These are phyloP conservation scores for Alternaria sp. DNA, from an alignment of 2,329 filamentous ascomycete genomes.

Conservation along the genomic window DNA sequence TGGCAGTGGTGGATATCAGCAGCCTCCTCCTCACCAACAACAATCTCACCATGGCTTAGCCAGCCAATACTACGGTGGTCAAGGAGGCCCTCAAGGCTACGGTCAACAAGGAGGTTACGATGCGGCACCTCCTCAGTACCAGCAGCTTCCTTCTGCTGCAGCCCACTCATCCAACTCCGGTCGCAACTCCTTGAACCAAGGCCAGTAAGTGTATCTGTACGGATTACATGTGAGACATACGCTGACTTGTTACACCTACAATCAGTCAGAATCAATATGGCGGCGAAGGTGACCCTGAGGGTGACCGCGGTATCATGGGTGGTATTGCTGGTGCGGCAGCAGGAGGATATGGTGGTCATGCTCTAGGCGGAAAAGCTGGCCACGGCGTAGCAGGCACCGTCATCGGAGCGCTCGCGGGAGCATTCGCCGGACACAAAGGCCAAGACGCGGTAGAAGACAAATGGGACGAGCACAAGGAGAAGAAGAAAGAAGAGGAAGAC, in stretches of 20 bases:
- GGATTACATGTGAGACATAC: not conserved
- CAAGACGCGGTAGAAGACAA: constrained; percentile 35
- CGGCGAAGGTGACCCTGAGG: constrained; percentile 31
- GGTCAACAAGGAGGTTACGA: constrained; percentile 19
- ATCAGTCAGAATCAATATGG: constrained; percentile 28
- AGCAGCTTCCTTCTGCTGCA: constrained; percentile 32
- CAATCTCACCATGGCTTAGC: constrained; percentile 17
- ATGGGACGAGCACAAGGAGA: constrained; percentile 39
- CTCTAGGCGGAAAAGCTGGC: constrained; percentile 35
- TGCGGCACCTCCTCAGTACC: constrained; percentile 14
- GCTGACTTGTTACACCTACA: not conserved
- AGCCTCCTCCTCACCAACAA: constrained; percentile 10
- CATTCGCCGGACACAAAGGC: constrained; percentile 34
- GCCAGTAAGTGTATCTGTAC: constrained; percentile 2
- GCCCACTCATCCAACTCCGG: constrained; percentile 32
- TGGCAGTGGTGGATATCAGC: constrained; percentile 20
- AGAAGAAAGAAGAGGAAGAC: constrained; percentile 36
- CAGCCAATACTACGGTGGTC: constrained; percentile 23
- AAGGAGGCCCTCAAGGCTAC: constrained; percentile 17
- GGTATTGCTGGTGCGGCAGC: constrained; percentile 37
- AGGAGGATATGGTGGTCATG: constrained; percentile 38
- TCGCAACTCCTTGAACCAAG: constrained; percentile 35
- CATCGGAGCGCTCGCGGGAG: constrained; percentile 35
- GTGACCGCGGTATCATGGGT: constrained; percentile 39
- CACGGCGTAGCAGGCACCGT: constrained; percentile 34